phyloP scores from a whole-genome alignment of 768 basidiomycete genomes.

The Rhizopogon vulgaris region DNA sequence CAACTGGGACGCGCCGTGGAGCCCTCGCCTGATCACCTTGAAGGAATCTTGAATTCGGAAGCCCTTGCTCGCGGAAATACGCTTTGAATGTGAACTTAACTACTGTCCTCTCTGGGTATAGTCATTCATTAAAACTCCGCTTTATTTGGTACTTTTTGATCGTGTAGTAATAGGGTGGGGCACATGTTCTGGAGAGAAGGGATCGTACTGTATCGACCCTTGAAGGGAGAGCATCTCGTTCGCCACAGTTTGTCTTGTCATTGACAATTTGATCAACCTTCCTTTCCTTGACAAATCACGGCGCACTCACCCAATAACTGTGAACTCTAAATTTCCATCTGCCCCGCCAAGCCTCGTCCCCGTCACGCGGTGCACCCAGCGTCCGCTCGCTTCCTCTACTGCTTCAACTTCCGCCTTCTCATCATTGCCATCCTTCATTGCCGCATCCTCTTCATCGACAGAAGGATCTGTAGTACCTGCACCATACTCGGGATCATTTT shows the following conservation, averaged over 20 bases:
- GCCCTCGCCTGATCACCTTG: too few species aligned
- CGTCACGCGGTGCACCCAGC: conserved; percentile 74
- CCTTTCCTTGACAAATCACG: conserved; percentile 2
- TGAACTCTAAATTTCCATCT: conserved; percentile 69
- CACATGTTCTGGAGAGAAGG: conserved; percentile 60
- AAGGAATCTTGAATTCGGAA: too few species aligned
- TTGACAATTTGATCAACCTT: conserved; percentile 5
- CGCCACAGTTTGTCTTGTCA: conserved; percentile 70
- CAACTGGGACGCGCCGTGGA: too few species aligned
- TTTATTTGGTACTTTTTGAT: too few species aligned
- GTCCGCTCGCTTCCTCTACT: conserved; percentile 49
- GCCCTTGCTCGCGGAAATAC: too few species aligned
- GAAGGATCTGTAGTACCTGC: conserved; percentile 12
- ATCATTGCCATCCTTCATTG: conserved; percentile 6
- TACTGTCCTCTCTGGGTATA: too few species aligned
- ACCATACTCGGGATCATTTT: conserved; percentile 73
- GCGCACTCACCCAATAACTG: conserved; percentile 76
- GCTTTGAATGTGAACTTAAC: too few species aligned
- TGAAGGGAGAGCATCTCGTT: conserved; percentile 91
- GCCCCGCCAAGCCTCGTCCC: conserved; percentile 63
- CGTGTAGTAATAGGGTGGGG: conserved; percentile 13
- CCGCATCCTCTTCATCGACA: conserved; percentile 4
- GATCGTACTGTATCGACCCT: conserved; percentile 65
- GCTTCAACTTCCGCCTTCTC: conserved; percentile 16
- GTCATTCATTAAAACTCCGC: too few species aligned